Evolutionary conservation across 2,329 filamentous ascomycete genomes (phyloP), one percentile per base, ranked within the genome.

Genomic region (Dactylellina leptospora): DNA sequence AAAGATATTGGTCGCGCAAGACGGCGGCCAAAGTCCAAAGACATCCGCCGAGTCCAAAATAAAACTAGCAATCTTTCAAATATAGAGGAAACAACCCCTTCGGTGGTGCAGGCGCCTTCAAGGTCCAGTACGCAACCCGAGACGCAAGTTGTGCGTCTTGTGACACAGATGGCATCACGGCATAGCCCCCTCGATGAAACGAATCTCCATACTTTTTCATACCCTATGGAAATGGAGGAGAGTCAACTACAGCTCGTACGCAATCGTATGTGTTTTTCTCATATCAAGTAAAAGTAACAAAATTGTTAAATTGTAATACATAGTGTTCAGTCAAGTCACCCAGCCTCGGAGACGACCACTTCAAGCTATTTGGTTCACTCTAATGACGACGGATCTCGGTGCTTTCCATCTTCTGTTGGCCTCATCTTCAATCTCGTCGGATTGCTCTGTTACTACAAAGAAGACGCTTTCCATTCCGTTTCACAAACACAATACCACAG

Each of bases 201-300:
- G 25, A 58, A 45, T 44, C 13, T 58, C 28, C 38, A 58, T 38
- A 45, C 9, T 58, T 58, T 58, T 58, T 25, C 45, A 10, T 58
- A 58, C 33, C 53, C 53, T n/a, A 58, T 58, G 36, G 38, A 58
- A 58, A 45, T 58, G 53, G 53, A 45, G 30, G 53, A 58, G 38
- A 45, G 22, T 33, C 53, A 58, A 58, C 36, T 44, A 30, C 53
- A 58, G 18, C 36, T 45, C 30, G 25, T 58, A 28, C 53, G 36
- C 53, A 58, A 58, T 38, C 20, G 53, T 58, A 45, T 45, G 53
- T 58, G 33, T 9, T 20, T 22, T 58, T 58, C 53, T 58, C 36
- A 30, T 22, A n/a, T 30, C 22, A 11, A n/a, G 16, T 45, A 22
- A 58, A 30, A 13, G 9, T 20, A 44, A 44, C 22, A 45, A 10